Evolutionary conservation across 2,329 filamentous ascomycete genomes (phyloP).

Genomic region (Beauveria varroae): DNA sequence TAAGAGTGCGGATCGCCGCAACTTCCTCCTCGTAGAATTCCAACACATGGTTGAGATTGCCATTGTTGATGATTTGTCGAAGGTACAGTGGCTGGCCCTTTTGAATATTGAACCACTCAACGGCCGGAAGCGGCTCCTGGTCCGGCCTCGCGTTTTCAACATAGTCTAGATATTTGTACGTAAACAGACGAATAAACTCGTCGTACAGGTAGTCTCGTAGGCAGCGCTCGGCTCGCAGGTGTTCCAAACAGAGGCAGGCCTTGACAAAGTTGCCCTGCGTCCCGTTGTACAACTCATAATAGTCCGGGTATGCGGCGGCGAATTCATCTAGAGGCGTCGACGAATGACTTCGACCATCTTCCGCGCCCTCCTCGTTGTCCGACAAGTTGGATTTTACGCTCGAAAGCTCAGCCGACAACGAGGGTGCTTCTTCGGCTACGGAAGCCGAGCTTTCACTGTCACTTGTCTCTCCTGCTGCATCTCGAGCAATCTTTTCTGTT

Average conservation of each 20-base stretch:
- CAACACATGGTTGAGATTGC: constrained; percentile 28
- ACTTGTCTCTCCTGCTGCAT: not conserved
- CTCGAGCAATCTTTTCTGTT: not conserved
- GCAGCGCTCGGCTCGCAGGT: constrained; percentile 24
- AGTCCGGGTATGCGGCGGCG: constrained; percentile 35
- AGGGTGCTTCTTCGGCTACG: not conserved
- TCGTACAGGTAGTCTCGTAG: constrained; percentile 41
- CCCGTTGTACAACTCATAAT: constrained; percentile 30
- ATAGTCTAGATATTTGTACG: constrained; percentile 35
- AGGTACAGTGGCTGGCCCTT: constrained; percentile 22
- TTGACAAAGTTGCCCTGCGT: constrained; percentile 34
- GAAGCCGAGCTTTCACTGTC: not conserved
- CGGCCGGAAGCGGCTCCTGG: constrained; percentile 26
- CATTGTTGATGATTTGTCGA: constrained; percentile 26
- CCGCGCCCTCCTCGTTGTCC: not conserved
- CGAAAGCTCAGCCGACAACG: not conserved
- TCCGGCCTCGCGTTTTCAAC: constrained; percentile 20
- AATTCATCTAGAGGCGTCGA: constrained; percentile 31
- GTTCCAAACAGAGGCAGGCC: constrained; percentile 36
- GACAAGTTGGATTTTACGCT: not conserved
- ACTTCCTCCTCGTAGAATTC: constrained; percentile 27
- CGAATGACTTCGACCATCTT: not conserved
- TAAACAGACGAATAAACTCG: constrained; percentile 42
- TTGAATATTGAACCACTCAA: constrained; percentile 34
- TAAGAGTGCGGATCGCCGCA: not conserved